A percentile compares a stretch with the other conserved stretches of the same genome.
phyloP scores from a whole-genome alignment of 768 basidiomycete genomes.

The Lenzites betulinus region DNA sequence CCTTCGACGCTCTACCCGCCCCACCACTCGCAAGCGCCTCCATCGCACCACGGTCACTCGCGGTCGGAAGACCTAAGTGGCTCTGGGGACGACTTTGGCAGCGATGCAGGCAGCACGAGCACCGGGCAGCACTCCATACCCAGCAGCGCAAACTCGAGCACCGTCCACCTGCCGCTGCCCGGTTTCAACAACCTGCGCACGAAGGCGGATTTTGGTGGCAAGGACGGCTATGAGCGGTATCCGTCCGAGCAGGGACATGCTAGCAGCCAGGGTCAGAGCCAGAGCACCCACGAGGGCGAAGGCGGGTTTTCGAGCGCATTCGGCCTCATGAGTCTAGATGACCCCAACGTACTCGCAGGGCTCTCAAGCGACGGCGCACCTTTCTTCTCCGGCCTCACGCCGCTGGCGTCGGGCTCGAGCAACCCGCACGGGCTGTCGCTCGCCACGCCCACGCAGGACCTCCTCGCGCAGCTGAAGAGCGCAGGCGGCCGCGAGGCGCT shows the following conservation, averaged over 20 bases:
- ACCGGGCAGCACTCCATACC: slow-evolving; percentile 40
- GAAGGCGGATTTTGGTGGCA: slow-evolving; percentile 22
- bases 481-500: slow-evolving; percentile 26
- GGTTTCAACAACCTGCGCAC: slow-evolving; percentile 26
- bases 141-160: slow-evolving; percentile 50
- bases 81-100: slow-evolving; percentile 33
- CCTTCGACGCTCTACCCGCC: slow-evolving; percentile 6
- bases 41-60: slow-evolving; percentile 4
- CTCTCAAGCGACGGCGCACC: slow-evolving; percentile 58
- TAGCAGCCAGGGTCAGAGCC: neutral
- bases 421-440: slow-evolving; percentile 38
- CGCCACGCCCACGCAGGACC: slow-evolving; percentile 36
- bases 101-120: slow-evolving; percentile 44
- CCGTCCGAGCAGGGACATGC: slow-evolving; percentile 13
- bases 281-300: slow-evolving; percentile 29
- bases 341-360: slow-evolving; percentile 66
- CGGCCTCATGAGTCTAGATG: slow-evolving; percentile 76
- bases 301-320: slow-evolving; percentile 51
- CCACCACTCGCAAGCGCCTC: slow-evolving; percentile 1
- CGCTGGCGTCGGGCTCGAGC: neutral
- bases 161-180: slow-evolving; percentile 49
- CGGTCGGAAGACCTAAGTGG: slow-evolving; percentile 26
- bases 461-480: slow-evolving; percentile 28
- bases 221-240: slow-evolving; percentile 20
- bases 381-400: slow-evolving; percentile 50